Evolutionary conservation across 192 early-diverging fungal species (phyloP).

Genomic region (Coemansia erecta): DNA sequence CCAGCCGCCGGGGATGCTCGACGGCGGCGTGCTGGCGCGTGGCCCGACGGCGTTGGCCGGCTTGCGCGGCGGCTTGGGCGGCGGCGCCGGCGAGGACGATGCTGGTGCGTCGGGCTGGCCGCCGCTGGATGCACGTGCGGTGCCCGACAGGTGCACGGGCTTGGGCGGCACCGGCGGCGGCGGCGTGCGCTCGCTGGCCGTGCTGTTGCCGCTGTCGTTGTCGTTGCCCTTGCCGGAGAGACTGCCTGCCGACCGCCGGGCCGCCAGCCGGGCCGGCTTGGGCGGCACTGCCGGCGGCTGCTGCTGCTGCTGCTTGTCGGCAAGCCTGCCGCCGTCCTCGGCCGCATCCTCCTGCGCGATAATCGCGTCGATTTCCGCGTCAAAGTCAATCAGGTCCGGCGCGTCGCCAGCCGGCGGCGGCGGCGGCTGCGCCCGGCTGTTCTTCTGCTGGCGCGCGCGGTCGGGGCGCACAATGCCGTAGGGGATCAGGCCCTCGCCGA

Average conservation of each 20-base stretch:
- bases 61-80: slow-evolving; percentile 23
- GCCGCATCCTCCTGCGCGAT: not conserved
- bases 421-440: not conserved
- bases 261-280: slow-evolving; percentile 4
- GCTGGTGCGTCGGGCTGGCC: not conserved
- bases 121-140: no score
- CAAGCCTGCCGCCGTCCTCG: not conserved
- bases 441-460: not conserved
- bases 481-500: slow-evolving; percentile 17
- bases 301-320: not conserved
- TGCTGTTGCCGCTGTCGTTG: not conserved
- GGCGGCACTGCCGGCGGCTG: slow-evolving; percentile 1
- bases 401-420: not conserved
- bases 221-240: not conserved
- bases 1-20: slow-evolving; percentile 18
- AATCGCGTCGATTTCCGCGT: not conserved
- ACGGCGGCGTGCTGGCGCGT: not conserved
- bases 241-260: not conserved
- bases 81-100: slow-evolving; percentile 12
- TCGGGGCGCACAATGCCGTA: slow-evolving; percentile 37
- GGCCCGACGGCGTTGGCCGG: not conserved
- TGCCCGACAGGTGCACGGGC: slow-evolving; percentile 13
- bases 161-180: slow-evolving; percentile 45
- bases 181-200: not conserved
- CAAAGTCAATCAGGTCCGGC: slow-evolving; percentile 9